Percentiles rank a stretch among this genome's conserved stretches.
Evolutionary conservation across 495 filamentous ascomycete genomes (phyloP).

Genomic region (Monascus purpureus): DNA sequence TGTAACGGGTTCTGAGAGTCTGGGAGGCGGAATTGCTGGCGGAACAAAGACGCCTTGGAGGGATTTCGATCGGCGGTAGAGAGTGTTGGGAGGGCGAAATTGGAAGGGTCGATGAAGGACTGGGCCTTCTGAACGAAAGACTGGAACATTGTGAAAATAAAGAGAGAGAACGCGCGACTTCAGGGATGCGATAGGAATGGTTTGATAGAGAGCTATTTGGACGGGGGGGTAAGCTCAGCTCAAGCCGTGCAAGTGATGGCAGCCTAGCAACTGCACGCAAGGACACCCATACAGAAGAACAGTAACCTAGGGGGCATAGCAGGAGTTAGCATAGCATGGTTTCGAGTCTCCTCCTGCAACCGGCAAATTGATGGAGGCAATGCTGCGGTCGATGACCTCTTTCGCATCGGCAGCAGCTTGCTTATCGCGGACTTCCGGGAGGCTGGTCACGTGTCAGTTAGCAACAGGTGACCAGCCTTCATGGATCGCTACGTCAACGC

Average conservation of each 20-base stretch:
- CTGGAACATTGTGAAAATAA: conserved; percentile 47
- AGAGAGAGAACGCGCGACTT: background rate
- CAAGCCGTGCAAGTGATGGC: background rate
- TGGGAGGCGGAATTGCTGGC: conserved; percentile 90
- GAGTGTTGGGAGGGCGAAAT: conserved; percentile 45
- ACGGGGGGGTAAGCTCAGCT: background rate
- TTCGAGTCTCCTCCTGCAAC: no score
- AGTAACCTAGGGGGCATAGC: conserved; percentile 16
- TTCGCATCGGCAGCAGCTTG: no score
- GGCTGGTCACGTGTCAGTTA: no score
- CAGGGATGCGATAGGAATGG: conserved; percentile 1
- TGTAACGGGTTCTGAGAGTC: conserved; percentile 81
- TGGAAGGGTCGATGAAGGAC: conserved; percentile 78
- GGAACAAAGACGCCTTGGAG: conserved; percentile 85
- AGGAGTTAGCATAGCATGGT: conserved; percentile 13
- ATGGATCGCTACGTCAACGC: no score
- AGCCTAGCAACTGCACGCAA: conserved; percentile 8
- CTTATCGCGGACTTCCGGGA: no score
- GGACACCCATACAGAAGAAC: conserved; percentile 12
- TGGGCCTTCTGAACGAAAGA: conserved; percentile 90
- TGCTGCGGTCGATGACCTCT: no score
- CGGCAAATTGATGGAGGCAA: no score
- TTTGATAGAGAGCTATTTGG: no score
- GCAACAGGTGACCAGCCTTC: no score
- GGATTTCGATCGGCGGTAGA: conserved; percentile 60